Conservation (phyloP, 345 rosid species). For the Acer negundo region DNA sequence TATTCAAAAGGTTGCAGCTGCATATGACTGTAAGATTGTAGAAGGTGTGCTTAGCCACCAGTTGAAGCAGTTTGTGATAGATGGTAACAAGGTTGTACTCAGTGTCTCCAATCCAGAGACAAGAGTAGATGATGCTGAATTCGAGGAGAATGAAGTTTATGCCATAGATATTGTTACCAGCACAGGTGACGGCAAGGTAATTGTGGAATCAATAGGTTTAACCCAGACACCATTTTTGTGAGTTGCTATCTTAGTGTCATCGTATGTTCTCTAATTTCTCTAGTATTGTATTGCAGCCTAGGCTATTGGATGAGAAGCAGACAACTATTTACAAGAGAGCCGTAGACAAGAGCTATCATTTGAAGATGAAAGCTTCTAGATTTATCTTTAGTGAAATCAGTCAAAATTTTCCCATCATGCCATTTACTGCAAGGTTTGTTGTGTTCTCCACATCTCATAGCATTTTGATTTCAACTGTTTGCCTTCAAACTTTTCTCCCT, state of each 20-base stretch:
- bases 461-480: neutral
- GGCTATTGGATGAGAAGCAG: constrained; percentile 90
- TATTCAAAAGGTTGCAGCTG: constrained; percentile 91
- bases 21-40: constrained; percentile 95
- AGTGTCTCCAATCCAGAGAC: constrained; percentile 79
- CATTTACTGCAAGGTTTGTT: constrained; percentile 82
- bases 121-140: constrained; percentile 90
- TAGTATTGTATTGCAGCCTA: constrained; percentile 61
- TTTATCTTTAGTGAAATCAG: constrained; percentile 92
- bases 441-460: neutral
- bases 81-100: constrained; percentile 81
- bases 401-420: constrained; percentile 81
- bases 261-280: constrained; percentile 10
- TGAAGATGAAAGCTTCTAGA: constrained; percentile 98
- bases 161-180: constrained; percentile 86
- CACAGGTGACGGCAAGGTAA: constrained; percentile 99
- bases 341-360: constrained; percentile 75
- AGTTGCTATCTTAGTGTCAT: no score
- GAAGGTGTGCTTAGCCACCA: constrained; percentile 98
- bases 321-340: constrained; percentile 95
- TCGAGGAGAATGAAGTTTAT: constrained; percentile 96
- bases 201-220: neutral
- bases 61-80: constrained; percentile 83
- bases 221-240: neutral
- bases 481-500: neutral